Conservation (phyloP, 75 land plant species). For the Azolla pinnata region DNA sequence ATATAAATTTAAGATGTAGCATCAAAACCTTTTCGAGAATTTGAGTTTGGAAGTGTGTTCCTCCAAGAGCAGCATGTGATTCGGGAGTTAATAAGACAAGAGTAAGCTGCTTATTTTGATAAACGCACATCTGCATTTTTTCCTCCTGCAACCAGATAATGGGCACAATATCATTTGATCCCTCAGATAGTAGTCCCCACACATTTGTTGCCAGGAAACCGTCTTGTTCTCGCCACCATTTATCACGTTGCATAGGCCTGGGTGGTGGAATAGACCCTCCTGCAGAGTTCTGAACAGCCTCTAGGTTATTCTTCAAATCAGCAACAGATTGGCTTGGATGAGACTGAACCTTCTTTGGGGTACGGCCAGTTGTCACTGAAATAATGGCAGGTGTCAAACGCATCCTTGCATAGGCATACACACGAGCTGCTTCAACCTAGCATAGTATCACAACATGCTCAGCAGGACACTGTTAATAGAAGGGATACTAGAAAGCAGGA, state of each 20-base stretch:
- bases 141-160: constrained; percentile 67
- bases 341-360: constrained; percentile 11
- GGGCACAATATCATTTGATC: constrained; percentile 31
- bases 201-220: constrained; percentile 72
- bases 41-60: constrained; percentile 65
- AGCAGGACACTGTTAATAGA: too few species aligned
- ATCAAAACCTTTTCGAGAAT: constrained; percentile 91
- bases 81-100: constrained; percentile 63
- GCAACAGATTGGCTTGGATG: constrained; percentile 49
- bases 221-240: constrained; percentile 82
- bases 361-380: constrained; percentile 16
- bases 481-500: too few species aligned
- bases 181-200: constrained; percentile 47
- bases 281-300: constrained; percentile 18
- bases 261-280: constrained; percentile 15
- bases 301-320: constrained; percentile 27
- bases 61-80: constrained; percentile 30
- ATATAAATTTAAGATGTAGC: too few species aligned
- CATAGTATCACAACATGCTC: too few species aligned
- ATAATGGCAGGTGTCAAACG: constrained; percentile 67
- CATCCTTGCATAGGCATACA: constrained; percentile 66
- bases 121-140: constrained; percentile 55
- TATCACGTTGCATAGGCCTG: constrained; percentile 65
- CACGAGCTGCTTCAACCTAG: constrained; percentile 71
- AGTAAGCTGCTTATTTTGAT: constrained; percentile 66